phyloP scores from a whole-genome alignment of 2,329 filamentous ascomycete species.

The Colletotrichum orbiculare region DNA sequence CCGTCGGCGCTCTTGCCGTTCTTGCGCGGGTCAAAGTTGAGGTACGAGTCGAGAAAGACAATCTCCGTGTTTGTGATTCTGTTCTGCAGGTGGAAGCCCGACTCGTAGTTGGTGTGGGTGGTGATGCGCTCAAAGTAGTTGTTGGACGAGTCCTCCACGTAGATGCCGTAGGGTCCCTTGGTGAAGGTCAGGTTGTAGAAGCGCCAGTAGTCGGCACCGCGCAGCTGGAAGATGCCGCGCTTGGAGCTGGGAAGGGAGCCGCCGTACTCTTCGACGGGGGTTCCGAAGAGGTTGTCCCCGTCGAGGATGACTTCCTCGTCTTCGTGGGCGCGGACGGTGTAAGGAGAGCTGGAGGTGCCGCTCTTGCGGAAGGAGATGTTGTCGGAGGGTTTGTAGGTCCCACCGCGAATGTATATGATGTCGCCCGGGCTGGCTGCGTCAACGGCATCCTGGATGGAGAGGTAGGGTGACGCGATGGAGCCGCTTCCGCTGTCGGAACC shows the following conservation, averaged over 20 bases:
- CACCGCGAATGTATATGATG: constrained; percentile 47
- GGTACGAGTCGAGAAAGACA: constrained; percentile 50
- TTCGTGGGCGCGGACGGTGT: constrained; percentile 54
- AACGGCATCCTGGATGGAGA: constrained; percentile 58
- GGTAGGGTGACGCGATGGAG: constrained; percentile 51
- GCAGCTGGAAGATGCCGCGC: constrained; percentile 59
- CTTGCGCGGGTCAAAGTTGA: constrained; percentile 54
- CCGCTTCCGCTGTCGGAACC: constrained; percentile 52
- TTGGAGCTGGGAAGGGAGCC: constrained; percentile 52
- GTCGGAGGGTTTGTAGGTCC: constrained; percentile 52
- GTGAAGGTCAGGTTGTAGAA: constrained; percentile 52
- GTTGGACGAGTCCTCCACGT: constrained; percentile 47
- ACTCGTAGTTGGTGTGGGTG: constrained; percentile 51
- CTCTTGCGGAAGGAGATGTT: constrained; percentile 60
- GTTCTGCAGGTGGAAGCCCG: constrained; percentile 48
- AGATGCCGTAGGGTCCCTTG: constrained; percentile 50
- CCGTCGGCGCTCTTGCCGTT: constrained; percentile 58
- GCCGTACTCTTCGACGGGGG: constrained; percentile 51
- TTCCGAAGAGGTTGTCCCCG: constrained; percentile 52
- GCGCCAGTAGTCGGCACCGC: constrained; percentile 43
- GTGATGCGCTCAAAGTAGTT: constrained; percentile 49
- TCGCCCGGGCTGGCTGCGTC: constrained; percentile 57
- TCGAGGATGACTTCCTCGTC: constrained; percentile 57
- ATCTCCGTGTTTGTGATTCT: constrained; percentile 44
- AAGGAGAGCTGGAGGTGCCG: constrained; percentile 51